Evolutionary conservation across 169 alveolate species (phyloP).

Genomic region (Cyclospora cayetanensis): DNA sequence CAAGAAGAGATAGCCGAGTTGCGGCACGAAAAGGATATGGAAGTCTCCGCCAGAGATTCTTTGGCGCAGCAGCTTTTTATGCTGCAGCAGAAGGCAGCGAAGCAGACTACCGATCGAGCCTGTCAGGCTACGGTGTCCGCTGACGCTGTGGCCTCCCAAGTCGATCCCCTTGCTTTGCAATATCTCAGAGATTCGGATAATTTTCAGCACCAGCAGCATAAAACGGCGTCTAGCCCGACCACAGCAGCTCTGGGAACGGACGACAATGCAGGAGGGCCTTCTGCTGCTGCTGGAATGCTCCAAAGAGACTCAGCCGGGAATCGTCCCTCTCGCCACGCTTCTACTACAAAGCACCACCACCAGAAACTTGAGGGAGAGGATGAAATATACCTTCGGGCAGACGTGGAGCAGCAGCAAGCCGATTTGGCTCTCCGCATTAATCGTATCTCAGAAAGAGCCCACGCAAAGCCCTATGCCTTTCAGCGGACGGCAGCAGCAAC

Average conservation of each 20-base stretch:
- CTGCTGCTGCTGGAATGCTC: background rate
- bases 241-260: background rate
- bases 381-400: background rate
- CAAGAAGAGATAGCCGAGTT: conserved; percentile 5
- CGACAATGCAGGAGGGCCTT: background rate
- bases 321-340: background rate
- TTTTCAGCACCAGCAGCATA: background rate
- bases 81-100: conserved; percentile 23
- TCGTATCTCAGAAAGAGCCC: background rate
- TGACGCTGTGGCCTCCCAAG: background rate
- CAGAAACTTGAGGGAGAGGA: conserved; percentile 13
- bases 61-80: conserved; percentile 48
- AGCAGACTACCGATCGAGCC: background rate
- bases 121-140: background rate
- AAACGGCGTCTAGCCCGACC: background rate
- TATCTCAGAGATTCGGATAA: background rate
- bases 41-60: background rate
- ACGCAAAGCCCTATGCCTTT: background rate
- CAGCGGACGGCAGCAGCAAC: background rate
- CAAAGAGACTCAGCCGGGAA: background rate
- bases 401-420: conserved; percentile 21
- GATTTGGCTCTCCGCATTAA: background rate
- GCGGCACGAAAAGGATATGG: background rate
- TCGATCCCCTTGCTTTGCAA: background rate
- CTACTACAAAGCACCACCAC: background rate